Percentiles rank a stretch among this genome's conserved stretches.
Evolutionary conservation across 2,329 filamentous ascomycete species (phyloP).

Genomic region (Fusarium sp.): DNA sequence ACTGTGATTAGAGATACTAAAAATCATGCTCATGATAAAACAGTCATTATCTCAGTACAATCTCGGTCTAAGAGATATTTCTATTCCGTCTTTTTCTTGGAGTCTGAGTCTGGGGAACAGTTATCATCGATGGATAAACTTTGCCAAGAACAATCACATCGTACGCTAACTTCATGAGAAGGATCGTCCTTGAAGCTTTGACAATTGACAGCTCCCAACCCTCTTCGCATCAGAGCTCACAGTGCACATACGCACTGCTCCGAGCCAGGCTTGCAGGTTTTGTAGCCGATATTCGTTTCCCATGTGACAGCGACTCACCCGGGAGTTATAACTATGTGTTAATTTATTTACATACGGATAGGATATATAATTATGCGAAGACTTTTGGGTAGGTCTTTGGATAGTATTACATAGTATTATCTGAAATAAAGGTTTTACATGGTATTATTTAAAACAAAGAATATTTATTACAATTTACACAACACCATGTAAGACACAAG

Average conservation of each 20-base stretch:
- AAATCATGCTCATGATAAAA: neutral
- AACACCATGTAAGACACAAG: no score
- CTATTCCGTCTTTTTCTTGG: neutral
- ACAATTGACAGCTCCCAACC: slow-evolving; percentile 1
- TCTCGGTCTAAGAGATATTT: neutral
- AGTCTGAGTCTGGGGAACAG: neutral
- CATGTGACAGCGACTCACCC: slow-evolving; percentile 36
- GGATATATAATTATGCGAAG: no score
- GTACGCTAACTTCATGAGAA: slow-evolving; percentile 2
- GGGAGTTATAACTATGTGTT: no score
- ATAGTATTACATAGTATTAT: no score
- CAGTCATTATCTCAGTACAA: no score
- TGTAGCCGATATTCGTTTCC: slow-evolving; percentile 28
- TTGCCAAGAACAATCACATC: slow-evolving; percentile 15
- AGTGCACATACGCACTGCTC: slow-evolving; percentile 9
- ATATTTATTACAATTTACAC: no score
- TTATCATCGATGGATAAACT: neutral
- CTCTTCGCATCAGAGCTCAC: neutral
- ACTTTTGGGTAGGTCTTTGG: no score
- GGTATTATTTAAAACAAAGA: no score
- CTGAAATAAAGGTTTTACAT: no score
- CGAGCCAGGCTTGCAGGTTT: neutral
- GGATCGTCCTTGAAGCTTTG: slow-evolving; percentile 6
- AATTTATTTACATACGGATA: no score
- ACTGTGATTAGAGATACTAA: neutral